Percentiles rank a stretch among this genome's conserved stretches.
Evolutionary conservation across 1,284 basidiomycete species (phyloP).

Genomic region (Rhodofomes roseus): DNA sequence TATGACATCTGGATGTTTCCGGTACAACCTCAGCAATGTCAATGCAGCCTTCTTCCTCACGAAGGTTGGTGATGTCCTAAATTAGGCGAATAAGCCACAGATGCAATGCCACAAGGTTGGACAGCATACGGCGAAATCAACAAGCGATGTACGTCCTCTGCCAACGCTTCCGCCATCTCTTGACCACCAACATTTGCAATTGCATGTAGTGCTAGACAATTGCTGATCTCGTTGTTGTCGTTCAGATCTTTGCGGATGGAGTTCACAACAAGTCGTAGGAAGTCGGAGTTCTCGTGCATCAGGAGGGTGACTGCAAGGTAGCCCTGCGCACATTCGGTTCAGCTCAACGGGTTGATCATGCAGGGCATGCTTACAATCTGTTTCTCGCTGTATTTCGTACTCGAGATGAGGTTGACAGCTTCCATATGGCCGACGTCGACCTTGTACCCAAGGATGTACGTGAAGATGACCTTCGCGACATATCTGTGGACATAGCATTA

Average conservation of each 20-base stretch:
- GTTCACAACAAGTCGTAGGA: constrained; percentile 93
- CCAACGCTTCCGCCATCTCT: constrained; percentile 97
- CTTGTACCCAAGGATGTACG: constrained; percentile 98
- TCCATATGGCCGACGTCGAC: constrained; percentile 99
- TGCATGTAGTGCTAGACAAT: constrained; percentile 95
- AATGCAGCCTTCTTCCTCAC: constrained; percentile 99
- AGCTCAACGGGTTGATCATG: not conserved
- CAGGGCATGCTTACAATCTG: constrained; percentile 76
- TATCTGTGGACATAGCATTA: constrained; percentile 49
- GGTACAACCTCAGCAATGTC: constrained; percentile 88
- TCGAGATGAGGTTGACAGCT: constrained; percentile 96
- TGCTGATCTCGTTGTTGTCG: constrained; percentile 91
- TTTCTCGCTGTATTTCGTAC: constrained; percentile 96
- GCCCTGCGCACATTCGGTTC: constrained; percentile 50
- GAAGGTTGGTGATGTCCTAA: constrained; percentile 88
- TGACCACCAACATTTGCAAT: constrained; percentile 97
- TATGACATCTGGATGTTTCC: constrained; percentile 94
- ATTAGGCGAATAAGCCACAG: constrained; percentile 5
- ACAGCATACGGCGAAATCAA: constrained; percentile 88
- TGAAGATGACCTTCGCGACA: constrained; percentile 97
- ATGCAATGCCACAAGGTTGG: not conserved
- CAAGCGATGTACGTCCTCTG: constrained; percentile 90
- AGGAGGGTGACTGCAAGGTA: constrained; percentile 96
- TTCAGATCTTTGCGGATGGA: constrained; percentile 98
- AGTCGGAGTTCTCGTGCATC: constrained; percentile 98